These are phyloP conservation scores for Podospora sp. DNA, from an alignment of 495 filamentous ascomycete genomes.

Conservation along the genomic window DNA sequence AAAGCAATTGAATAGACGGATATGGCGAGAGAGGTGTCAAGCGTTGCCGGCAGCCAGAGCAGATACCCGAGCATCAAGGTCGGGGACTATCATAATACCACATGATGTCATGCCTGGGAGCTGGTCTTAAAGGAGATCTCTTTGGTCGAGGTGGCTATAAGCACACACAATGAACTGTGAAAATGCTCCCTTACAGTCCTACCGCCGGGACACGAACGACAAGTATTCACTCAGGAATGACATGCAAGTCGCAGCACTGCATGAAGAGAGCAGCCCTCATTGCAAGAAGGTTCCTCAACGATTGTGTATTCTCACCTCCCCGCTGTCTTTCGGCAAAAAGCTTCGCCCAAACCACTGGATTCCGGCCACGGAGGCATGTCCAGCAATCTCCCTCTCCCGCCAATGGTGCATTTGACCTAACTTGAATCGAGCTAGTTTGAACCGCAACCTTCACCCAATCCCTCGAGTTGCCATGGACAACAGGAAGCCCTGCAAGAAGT, in stretches of 20 bases:
- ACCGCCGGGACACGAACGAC: no score
- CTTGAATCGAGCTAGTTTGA: slow-evolving; percentile 6
- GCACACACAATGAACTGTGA: no score
- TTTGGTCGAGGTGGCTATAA: no score
- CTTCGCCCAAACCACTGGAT: background rate
- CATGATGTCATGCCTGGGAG: no score
- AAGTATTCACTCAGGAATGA: background rate
- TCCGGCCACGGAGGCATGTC: background rate
- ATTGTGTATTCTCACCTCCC: background rate
- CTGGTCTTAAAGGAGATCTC: no score
- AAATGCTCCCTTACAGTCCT: no score
- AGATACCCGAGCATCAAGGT: no score
- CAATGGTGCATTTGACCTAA: background rate
- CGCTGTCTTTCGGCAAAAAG: background rate
- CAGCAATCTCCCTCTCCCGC: background rate
- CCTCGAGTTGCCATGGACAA: background rate
- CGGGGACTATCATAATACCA: no score
- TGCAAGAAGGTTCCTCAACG: background rate
- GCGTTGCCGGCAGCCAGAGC: no score
- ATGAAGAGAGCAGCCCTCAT: background rate
- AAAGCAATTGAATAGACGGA: no score
- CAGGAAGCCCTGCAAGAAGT: background rate
- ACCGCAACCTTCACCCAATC: background rate
- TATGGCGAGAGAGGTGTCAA: no score
- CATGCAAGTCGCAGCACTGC: background rate